phyloP scores from a whole-genome alignment of 169 alveolate genomes.

The Besnoitia besnoiti region DNA sequence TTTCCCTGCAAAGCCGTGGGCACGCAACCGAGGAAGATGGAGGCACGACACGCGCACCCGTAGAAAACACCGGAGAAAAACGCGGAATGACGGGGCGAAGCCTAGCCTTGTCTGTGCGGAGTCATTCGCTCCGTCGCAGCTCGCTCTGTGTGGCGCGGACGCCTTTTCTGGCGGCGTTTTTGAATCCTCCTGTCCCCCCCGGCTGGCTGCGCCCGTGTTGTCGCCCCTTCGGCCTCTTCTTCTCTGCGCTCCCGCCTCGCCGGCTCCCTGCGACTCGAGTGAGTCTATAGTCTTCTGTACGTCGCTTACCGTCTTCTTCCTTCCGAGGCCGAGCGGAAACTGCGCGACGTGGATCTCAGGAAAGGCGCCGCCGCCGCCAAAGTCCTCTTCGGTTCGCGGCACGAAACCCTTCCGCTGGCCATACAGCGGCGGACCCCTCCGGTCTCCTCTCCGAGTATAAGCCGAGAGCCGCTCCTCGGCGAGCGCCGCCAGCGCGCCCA shows the following conservation, averaged over 20 bases:
- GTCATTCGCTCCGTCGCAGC: too few relatives aligned
- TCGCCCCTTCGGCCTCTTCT: neutral
- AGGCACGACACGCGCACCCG: neutral
- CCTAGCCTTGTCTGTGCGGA: too few relatives aligned
- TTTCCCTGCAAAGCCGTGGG: neutral
- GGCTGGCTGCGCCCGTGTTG: neutral
- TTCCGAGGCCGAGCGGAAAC: constrained; percentile 83
- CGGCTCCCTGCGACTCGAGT: neutral
- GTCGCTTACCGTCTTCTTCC: neutral
- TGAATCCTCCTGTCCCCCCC: too few relatives aligned
- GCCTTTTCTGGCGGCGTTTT: too few relatives aligned
- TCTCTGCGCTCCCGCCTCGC: neutral
- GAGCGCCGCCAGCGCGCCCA: constrained; percentile 1
- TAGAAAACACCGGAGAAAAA: neutral
- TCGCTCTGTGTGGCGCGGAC: too few relatives aligned
- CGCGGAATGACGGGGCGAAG: too few relatives aligned
- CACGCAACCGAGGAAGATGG: neutral
- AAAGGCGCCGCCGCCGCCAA: constrained; percentile 84
- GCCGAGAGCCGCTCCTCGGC: neutral
- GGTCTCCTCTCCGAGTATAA: too few relatives aligned
- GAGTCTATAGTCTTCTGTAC: neutral
- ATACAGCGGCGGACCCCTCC: constrained; percentile 66
- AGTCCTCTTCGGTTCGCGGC: constrained; percentile 80
- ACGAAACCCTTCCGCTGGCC: constrained; percentile 73
- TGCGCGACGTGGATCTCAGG: constrained; percentile 83